A percentile compares a stretch with the other conserved stretches of the same genome.
phyloP scores from a whole-genome alignment of 2,329 filamentous ascomycete genomes.

The Metarhizium rileyi region DNA sequence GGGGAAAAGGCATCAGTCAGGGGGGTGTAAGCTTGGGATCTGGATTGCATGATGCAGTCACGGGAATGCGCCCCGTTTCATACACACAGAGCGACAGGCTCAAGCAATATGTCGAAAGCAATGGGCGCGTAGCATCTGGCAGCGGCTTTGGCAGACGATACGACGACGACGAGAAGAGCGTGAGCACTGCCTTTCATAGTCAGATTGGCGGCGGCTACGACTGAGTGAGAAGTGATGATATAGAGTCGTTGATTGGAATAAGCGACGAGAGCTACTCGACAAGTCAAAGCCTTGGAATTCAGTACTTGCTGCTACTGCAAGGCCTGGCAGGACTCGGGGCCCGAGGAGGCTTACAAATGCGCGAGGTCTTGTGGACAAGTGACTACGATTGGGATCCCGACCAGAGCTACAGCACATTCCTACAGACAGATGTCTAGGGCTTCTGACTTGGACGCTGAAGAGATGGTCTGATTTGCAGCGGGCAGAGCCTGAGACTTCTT shows the following conservation, averaged over 20 bases:
- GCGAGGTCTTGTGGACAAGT: neutral
- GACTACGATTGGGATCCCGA: neutral
- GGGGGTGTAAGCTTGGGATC: conserved; percentile 80
- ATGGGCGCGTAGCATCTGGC: conserved; percentile 55
- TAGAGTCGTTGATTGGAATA: conserved; percentile 2
- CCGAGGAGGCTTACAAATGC: neutral
- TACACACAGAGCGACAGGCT: conserved; percentile 65
- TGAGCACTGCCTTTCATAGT: conserved; percentile 93
- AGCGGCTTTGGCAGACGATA: conserved; percentile 62
- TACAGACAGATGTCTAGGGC: neutral
- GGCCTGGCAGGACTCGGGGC: neutral
- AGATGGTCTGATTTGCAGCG: neutral
- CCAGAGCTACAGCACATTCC: conserved; percentile 1
- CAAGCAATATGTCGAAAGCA: conserved; percentile 87
- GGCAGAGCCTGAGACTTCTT: neutral
- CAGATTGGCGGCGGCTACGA: conserved; percentile 65
- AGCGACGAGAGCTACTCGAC: neutral
- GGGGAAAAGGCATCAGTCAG: conserved; percentile 64
- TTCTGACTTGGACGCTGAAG: neutral
- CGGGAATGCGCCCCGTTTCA: conserved; percentile 48
- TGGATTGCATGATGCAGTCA: conserved; percentile 67
- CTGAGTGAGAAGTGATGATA: conserved; percentile 24
- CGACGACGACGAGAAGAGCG: conserved; percentile 91
- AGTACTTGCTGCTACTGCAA: neutral
- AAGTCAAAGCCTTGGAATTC: neutral